Base-by-base conservation (phyloP, 805 yeast genomes). In the Candida yuanshanica region DNA sequence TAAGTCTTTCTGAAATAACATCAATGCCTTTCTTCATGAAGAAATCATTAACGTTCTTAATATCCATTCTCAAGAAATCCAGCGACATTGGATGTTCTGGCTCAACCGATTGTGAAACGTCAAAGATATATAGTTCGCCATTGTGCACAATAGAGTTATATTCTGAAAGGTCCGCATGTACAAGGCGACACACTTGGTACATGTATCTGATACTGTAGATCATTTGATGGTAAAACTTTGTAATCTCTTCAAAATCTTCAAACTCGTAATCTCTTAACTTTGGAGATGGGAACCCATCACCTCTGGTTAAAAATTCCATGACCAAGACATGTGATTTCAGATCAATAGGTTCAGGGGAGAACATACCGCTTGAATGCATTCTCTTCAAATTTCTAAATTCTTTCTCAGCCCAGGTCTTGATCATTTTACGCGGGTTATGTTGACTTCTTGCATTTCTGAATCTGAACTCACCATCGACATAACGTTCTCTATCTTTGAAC, bases 61-160 rank as follows among this genome's bases (percentile, higher is more conserved):
- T 90, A 64, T 93, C 99, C 99, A 93, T 93, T 58, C 99, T 72
- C 45, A 93, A 65, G 59, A 93, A 93, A 60, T 93, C 98, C 49
- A 93, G 70, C 33, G 95, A 84, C 88, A 88, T 88, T 10, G 96
- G 98, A 63, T 93, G 99, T 53, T 89, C 96, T 9, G 96, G 97
- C 61, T 93, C 98, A 20, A 93, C 98, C 29, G 95, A 81, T 61
- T 93, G 99, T 1, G 98, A 90, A 10, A 93, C 99, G 65, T 93
- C 99, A 51, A 93, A 86, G 43, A 93, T 85, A 63, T 84, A 89
- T 22, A 93, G 66, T 56, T 78, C 75, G 25, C 75, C 81, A 7
- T 85, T 60, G 56, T 91, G 97, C 18, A 93, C 85, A 40, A 93
- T 83, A 2, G 89, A 76, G 60, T 93, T 93, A 67, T 93, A 93